A percentile compares a stretch with the other conserved stretches of the same genome.
Conservation (phyloP, 2,329 filamentous ascomycete genomes). For the Leptographium lundbergii region DNA sequence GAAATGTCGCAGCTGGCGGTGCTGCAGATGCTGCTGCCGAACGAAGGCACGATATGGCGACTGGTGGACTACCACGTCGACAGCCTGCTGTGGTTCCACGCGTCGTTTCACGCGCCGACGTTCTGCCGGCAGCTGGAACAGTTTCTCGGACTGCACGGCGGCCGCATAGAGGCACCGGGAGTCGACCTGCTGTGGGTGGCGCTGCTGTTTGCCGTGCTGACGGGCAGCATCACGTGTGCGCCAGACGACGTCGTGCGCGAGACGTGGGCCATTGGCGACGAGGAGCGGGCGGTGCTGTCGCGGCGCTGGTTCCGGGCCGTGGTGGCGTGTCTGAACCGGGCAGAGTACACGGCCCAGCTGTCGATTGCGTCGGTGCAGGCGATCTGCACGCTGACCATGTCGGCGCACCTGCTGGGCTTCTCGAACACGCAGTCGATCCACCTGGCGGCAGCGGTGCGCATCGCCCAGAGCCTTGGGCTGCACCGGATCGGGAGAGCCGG, state of each 20-base stretch:
- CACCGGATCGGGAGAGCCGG: conserved; percentile 21
- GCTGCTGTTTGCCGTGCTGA: conserved; percentile 30
- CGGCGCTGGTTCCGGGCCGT: conserved; percentile 32
- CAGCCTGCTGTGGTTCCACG: conserved; percentile 16
- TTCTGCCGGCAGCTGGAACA: conserved; percentile 24
- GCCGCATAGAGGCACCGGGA: conserved; percentile 18
- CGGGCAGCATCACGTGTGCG: conserved; percentile 28
- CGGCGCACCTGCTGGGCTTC: conserved; percentile 34
- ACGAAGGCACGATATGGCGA: conserved; percentile 10
- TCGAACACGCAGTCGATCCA: conserved; percentile 33
- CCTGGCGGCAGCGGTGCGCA: conserved; percentile 29
- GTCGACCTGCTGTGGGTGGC: conserved; percentile 32
- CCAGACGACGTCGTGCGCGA: conserved; percentile 18
- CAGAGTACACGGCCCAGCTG: conserved; percentile 30
- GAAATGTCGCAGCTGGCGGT: conserved; percentile 7
- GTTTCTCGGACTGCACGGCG: conserved; percentile 23
- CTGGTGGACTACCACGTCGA: conserved; percentile 14
- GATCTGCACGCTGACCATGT: conserved; percentile 33
- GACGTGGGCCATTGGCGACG: conserved; percentile 29
- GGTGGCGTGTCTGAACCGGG: conserved; percentile 29
- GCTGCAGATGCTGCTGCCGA: conserved; percentile 14
- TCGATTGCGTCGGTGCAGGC: conserved; percentile 31
- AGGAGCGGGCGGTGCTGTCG: conserved; percentile 27
- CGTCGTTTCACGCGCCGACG: conserved; percentile 16
- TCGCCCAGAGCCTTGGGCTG: conserved; percentile 33